Evolutionary conservation across 2,329 filamentous ascomycete species (phyloP).

Genomic region (Alternaria viburni): DNA sequence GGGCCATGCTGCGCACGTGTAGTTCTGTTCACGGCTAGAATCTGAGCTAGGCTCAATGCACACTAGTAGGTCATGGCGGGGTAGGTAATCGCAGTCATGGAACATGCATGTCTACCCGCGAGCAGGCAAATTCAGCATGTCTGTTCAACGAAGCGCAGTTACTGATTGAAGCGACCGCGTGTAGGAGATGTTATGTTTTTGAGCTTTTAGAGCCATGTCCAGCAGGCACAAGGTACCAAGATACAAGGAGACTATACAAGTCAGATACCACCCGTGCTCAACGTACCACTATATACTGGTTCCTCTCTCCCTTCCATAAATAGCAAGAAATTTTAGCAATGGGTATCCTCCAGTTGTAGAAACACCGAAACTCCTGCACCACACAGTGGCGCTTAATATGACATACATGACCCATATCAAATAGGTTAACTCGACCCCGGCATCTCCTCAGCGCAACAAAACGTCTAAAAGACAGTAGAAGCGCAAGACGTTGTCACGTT

Average conservation of each 20-base stretch:
- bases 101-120: neutral
- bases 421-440: neutral
- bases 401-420: slow-evolving; percentile 5
- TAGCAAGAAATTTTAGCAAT: slow-evolving; percentile 13
- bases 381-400: slow-evolving; percentile 13
- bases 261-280: slow-evolving; percentile 16
- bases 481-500: slow-evolving; percentile 8
- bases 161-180: neutral
- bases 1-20: slow-evolving; percentile 12
- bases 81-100: neutral
- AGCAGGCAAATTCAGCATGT: neutral
- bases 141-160: neutral
- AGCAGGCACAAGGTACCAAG: slow-evolving; percentile 12
- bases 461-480: neutral
- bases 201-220: slow-evolving; percentile 9
- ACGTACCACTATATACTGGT: slow-evolving; percentile 3
- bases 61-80: neutral
- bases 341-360: slow-evolving; percentile 23
- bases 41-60: neutral
- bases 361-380: slow-evolving; percentile 20
- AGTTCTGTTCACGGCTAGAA: neutral
- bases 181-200: slow-evolving; percentile 2
- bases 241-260: slow-evolving; percentile 10
- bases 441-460: neutral
- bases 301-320: neutral